Base-by-base conservation (phyloP, 148 eudicot genomes). In the Drosera capensis region DNA sequence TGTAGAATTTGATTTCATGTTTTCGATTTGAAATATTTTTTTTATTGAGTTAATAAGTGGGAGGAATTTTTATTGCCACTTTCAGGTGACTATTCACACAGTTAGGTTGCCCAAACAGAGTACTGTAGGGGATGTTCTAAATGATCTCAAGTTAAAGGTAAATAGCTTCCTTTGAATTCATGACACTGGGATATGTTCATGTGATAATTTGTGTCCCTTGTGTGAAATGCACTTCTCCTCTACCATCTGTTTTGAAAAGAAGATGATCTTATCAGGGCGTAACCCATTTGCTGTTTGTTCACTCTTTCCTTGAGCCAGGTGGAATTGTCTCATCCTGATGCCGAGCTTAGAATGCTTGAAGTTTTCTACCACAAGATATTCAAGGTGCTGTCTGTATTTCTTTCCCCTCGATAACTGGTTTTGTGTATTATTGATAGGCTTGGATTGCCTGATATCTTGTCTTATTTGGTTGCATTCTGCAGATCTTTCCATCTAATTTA, bases 401-500 rank as follows among this genome's bases (percentile, higher is more conserved):
- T 28, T 15, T 38, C 43, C 16, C 15, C 23, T 14, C 26, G 8
- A 24, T 26, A 35, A 55, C 23, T 22, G 8, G 31, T 34, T 34
- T 34, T 34, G 38, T 5, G 31, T n/a, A n/a, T n/a, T n/a, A n/a
- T n/a, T n/a, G n/a, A 15, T 34, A 15, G n/a, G n/a, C 14, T 34
- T 11, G 14, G 11, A 3, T 2, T 4, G 9, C 9, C 14, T 34
- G 38, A 2, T 34, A 34, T 9, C 11, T 34, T 9, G 2, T 34
- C 38, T 34, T 34, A 15, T 34, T 22, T 3, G 8, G 5, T 36
- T 7, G 22, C 23, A 39, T 25, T 54, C 15, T 57, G 71, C 81
- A 86, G 96, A 81, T 81, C 46, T 86, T 81, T 41, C 96, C 96
- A 28, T 66, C 66, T 14, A 54, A 23, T 68, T 93, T 81, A 61